phyloP scores from a whole-genome alignment of 1,139 yeast species.

The Taphrina populina region DNA sequence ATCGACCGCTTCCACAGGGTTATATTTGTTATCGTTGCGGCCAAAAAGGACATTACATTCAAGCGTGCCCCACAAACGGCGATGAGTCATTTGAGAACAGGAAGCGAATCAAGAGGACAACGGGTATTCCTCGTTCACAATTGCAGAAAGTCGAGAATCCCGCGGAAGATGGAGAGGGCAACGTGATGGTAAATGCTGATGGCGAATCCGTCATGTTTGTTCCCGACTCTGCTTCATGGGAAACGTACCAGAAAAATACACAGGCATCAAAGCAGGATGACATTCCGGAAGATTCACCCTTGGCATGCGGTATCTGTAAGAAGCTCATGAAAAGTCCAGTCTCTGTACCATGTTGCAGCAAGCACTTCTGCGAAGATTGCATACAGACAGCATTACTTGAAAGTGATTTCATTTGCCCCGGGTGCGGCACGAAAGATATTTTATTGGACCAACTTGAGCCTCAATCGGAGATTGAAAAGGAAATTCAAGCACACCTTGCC shows the following conservation, averaged over 20 bases:
- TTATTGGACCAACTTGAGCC: constrained; percentile 54
- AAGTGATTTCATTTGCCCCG: constrained; percentile 86
- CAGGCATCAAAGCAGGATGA: constrained; percentile 54
- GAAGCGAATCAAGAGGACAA: constrained; percentile 74
- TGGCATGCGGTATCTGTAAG: constrained; percentile 61
- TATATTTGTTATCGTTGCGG: constrained; percentile 97
- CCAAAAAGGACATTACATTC: constrained; percentile 90
- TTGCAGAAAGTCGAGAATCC: constrained; percentile 77
- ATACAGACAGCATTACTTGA: constrained; percentile 77
- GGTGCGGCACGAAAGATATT: constrained; percentile 71
- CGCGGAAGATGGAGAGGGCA: constrained; percentile 49
- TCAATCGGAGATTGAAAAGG: constrained; percentile 4
- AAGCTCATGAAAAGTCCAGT: constrained; percentile 70
- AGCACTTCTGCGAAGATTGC: constrained; percentile 56
- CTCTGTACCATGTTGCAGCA: constrained; percentile 80
- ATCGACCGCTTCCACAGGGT: constrained; percentile 88
- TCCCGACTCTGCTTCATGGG: constrained; percentile 90
- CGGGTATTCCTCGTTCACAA: constrained; percentile 95
- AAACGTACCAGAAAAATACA: constrained; percentile 58
- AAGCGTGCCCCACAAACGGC: constrained; percentile 87
- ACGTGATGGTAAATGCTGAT: constrained; percentile 85
- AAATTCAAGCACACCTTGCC: neutral
- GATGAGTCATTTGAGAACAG: constrained; percentile 95
- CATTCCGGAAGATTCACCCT: constrained; percentile 58
- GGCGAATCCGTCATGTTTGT: constrained; percentile 94